Percentiles rank a stretch among this genome's conserved stretches.
These are phyloP conservation scores for Geranomyces variabilis DNA, from an alignment of 192 early-diverging fungal genomes.

Conservation along the genomic window DNA sequence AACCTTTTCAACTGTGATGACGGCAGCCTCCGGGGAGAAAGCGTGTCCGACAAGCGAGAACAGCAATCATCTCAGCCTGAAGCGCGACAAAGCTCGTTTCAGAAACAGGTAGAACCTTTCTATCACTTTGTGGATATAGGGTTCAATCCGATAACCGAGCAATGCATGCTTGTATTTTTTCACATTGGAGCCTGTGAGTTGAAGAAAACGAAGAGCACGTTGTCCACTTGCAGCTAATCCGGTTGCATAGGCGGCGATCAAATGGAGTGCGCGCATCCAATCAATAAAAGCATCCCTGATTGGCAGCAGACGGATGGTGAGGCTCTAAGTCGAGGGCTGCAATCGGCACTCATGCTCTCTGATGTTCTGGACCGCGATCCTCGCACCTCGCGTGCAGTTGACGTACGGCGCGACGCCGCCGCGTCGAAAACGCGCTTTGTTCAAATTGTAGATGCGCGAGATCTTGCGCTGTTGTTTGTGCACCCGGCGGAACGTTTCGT, in stretches of 20 bases:
- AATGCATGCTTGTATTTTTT: conserved; percentile 27
- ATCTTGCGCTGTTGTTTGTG: conserved; percentile 13
- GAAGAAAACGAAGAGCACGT: no score
- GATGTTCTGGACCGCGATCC: background rate
- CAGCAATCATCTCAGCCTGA: no score
- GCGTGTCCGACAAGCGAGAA: no score
- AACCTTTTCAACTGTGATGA: no score
- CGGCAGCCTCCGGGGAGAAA: no score
- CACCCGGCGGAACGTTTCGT: conserved; percentile 1
- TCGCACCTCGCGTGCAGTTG: conserved; percentile 7
- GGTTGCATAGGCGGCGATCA: no score
- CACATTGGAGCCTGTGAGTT: conserved; percentile 19
- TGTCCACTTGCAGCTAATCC: no score
- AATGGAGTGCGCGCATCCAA: no score
- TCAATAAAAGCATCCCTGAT: no score
- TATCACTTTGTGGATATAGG: conserved; percentile 17
- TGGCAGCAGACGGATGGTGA: background rate
- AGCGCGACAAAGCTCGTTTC: no score
- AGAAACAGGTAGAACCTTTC: background rate
- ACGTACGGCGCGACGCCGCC: background rate
- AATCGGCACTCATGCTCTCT: background rate
- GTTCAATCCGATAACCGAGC: conserved; percentile 21
- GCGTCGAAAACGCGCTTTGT: conserved; percentile 15
- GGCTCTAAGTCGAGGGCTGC: background rate
- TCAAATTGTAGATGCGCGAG: conserved; percentile 5